phyloP scores from a whole-genome alignment of 164 flowering plant species.

The Malania oleifera region DNA sequence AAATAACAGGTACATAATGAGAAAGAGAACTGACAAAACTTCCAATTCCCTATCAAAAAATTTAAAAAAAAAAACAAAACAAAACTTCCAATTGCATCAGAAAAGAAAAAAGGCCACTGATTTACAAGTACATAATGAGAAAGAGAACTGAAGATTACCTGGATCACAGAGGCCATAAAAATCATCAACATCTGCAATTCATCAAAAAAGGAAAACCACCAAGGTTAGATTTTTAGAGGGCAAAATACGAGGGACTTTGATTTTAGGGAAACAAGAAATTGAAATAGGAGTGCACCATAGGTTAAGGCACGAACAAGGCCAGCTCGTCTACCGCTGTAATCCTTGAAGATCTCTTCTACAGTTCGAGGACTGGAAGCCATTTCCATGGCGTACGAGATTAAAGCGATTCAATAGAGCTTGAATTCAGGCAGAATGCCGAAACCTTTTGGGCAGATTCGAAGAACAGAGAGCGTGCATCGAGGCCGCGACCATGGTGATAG shows the following conservation, averaged over 20 bases:
- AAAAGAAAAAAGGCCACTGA: slow-evolving; percentile 4
- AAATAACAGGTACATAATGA: neutral
- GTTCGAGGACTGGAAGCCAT: slow-evolving; percentile 71
- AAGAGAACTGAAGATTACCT: slow-evolving; percentile 32
- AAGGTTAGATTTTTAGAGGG: neutral
- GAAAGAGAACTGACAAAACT: neutral
- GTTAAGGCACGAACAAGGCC: slow-evolving; percentile 76
- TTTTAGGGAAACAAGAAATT: neutral
- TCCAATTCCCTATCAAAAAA: neutral
- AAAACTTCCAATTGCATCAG: neutral
- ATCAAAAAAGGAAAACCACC: slow-evolving; percentile 10
- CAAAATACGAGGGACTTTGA: too few species aligned
- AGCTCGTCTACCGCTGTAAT: slow-evolving; percentile 60
- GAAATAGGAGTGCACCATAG: slow-evolving; percentile 32
- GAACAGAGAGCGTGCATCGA: too few species aligned
- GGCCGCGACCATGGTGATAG: too few species aligned
- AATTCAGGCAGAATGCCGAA: neutral
- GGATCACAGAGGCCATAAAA: slow-evolving; percentile 89
- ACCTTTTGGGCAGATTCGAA: neutral
- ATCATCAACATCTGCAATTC: slow-evolving; percentile 76
- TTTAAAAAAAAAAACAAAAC: neutral
- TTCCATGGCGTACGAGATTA: slow-evolving; percentile 30
- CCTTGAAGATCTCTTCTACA: slow-evolving; percentile 87
- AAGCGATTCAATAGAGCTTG: neutral
- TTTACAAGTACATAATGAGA: slow-evolving; percentile 1